A percentile compares a stretch with the other conserved stretches of the same genome.
These are phyloP conservation scores for Penicillium sp. DNA, from an alignment of 2,329 filamentous ascomycete species.

Conservation along the genomic window DNA sequence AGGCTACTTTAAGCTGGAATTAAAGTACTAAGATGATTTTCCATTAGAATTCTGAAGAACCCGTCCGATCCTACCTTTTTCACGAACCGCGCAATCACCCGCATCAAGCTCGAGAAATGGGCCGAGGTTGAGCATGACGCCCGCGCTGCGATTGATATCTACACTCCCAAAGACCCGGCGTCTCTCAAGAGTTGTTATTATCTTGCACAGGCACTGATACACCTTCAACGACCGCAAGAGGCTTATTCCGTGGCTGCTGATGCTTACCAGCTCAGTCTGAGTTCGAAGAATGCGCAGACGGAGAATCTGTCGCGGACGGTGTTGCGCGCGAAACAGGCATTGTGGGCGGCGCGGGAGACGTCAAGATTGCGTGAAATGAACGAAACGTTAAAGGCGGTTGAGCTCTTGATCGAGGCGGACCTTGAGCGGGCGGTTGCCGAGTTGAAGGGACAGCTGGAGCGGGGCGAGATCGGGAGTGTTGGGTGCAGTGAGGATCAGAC, in stretches of 20 bases:
- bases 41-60: constrained; percentile 66
- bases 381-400: constrained; percentile 37
- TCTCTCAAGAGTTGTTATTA: constrained; percentile 81
- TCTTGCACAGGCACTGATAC: constrained; percentile 76
- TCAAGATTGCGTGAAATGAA: constrained; percentile 43
- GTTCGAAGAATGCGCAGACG: constrained; percentile 60
- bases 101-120: constrained; percentile 68
- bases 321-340: constrained; percentile 72
- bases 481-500: constrained; percentile 65
- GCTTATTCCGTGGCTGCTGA: constrained; percentile 63
- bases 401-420: constrained; percentile 38
- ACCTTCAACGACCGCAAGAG: constrained; percentile 63
- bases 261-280: constrained; percentile 66
- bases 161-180: constrained; percentile 43
- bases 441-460: constrained; percentile 32
- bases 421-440: constrained; percentile 34
- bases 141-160: constrained; percentile 63
- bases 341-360: constrained; percentile 70
- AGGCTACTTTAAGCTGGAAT: no score
- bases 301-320: constrained; percentile 67
- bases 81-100: constrained; percentile 81
- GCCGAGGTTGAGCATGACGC: constrained; percentile 73
- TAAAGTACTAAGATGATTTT: background rate
- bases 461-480: constrained; percentile 48
- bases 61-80: constrained; percentile 71